phyloP scores from a whole-genome alignment of 2,329 filamentous ascomycete genomes.

The Scytalidium sp. region DNA sequence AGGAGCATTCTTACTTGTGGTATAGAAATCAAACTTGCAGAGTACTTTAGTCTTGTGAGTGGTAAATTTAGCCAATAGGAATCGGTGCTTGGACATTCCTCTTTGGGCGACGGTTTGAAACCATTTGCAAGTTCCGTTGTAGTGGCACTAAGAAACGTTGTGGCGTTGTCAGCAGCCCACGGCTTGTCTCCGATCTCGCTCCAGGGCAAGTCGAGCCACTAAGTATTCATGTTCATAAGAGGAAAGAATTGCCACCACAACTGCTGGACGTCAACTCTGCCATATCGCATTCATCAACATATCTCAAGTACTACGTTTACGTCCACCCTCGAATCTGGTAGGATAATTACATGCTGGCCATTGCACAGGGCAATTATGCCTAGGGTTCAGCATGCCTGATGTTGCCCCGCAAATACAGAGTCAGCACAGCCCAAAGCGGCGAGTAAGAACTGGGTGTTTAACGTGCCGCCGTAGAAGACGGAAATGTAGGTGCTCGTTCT shows the following conservation, averaged over 20 bases:
- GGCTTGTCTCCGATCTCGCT: background rate
- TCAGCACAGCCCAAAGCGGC: conserved; percentile 21
- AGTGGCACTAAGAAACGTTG: background rate
- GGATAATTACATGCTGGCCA: background rate
- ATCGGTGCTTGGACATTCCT: no score
- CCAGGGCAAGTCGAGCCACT: background rate
- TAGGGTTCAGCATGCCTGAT: background rate
- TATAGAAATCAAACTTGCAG: no score
- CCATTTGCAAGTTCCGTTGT: no score
- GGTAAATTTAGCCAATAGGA: no score
- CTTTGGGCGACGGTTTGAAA: no score
- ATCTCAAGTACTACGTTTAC: no score
- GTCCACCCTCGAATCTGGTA: background rate
- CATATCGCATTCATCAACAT: background rate
- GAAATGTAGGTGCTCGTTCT: conserved; percentile 43
- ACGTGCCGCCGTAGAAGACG: conserved; percentile 45
- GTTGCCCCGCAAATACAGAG: background rate
- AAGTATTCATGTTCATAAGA: no score
- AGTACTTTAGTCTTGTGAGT: no score
- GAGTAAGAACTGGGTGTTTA: conserved; percentile 40
- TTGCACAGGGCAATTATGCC: background rate
- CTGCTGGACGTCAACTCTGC: background rate
- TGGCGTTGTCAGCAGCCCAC: background rate
- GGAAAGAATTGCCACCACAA: background rate
- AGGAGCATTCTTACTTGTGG: no score